Percentiles rank a stretch among this genome's conserved stretches.
phyloP scores from a whole-genome alignment of 148 eudicot species.

The Dianthus caryophyllus region DNA sequence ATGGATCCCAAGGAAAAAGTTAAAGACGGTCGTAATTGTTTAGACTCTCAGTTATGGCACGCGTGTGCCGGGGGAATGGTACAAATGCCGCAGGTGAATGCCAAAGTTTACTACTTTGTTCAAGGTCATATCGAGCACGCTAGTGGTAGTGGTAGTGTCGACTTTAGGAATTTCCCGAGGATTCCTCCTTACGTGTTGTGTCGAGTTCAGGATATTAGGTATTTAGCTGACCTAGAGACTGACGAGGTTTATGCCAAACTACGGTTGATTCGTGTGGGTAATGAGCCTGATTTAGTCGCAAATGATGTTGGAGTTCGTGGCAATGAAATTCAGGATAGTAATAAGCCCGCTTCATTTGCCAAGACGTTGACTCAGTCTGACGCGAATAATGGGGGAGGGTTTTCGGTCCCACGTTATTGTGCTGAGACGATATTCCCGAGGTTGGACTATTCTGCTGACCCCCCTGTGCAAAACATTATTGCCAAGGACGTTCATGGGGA shows the following conservation, averaged over 20 bases:
- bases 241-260: conserved; percentile 84
- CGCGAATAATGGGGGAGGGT: conserved; percentile 96
- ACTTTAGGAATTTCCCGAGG: conserved; percentile 52
- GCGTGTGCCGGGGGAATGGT: conserved; percentile 99
- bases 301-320: conserved; percentile 34
- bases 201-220: conserved; percentile 49
- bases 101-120: conserved; percentile 71
- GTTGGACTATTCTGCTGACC: conserved; percentile 74
- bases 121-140: conserved; percentile 91
- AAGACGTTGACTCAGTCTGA: conserved; percentile 93
- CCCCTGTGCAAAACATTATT: conserved; percentile 83
- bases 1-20: conserved; percentile 72
- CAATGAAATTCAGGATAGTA: conserved; percentile 40
- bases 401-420: conserved; percentile 90
- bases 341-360: conserved; percentile 77
- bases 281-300: conserved; percentile 42
- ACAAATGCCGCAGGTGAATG: conserved; percentile 66
- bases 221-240: conserved; percentile 77
- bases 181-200: conserved; percentile 60
- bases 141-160: conserved; percentile 45
- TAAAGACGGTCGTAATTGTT: conserved; percentile 52
- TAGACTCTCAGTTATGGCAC: conserved; percentile 97
- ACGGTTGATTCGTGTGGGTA: conserved; percentile 39
- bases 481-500: conserved; percentile 96
- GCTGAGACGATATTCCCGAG: conserved; percentile 93